Evolutionary conservation across 352 stramenopile species (phyloP).

Genomic region (Sclerospora graminicola): DNA sequence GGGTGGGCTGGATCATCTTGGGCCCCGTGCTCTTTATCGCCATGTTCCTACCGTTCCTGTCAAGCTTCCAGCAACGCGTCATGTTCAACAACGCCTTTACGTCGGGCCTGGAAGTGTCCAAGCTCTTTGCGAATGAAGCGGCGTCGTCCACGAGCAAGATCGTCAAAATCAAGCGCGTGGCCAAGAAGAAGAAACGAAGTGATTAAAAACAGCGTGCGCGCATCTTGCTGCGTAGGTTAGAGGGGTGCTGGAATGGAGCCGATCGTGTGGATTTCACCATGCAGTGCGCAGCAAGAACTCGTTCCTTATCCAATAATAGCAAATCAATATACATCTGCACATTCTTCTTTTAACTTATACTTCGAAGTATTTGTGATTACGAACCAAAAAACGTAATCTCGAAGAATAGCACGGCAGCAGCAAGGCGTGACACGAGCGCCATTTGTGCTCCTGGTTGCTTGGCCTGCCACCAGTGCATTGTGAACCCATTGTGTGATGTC

Average conservation of each 20-base stretch:
- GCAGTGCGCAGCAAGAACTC: neutral
- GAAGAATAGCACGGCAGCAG: no score
- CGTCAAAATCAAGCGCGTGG: conserved; percentile 79
- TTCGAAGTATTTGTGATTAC: conserved; percentile 1
- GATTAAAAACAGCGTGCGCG: conserved; percentile 12
- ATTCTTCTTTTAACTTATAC: conserved; percentile 1
- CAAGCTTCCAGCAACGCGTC: conserved; percentile 78
- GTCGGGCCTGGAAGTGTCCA: conserved; percentile 77
- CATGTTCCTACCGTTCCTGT: conserved; percentile 86
- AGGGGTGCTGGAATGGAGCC: neutral
- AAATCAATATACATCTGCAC: conserved; percentile 17
- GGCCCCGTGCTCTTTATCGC: conserved; percentile 79
- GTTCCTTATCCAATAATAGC: conserved; percentile 16
- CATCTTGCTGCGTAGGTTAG: neutral
- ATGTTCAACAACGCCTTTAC: conserved; percentile 89
- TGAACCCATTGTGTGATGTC: no score
- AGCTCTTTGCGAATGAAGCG: conserved; percentile 82
- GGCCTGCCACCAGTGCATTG: no score
- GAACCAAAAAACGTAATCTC: no score
- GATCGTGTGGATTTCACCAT: neutral
- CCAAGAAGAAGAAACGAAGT: conserved; percentile 82
- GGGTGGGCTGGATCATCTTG: conserved; percentile 84
- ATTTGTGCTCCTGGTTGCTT: no score
- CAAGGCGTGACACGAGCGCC: no score
- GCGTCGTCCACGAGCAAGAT: conserved; percentile 55